These are phyloP conservation scores for Talaromyces sp. DNA, from an alignment of 2,329 filamentous ascomycete species.

Conservation along the genomic window DNA sequence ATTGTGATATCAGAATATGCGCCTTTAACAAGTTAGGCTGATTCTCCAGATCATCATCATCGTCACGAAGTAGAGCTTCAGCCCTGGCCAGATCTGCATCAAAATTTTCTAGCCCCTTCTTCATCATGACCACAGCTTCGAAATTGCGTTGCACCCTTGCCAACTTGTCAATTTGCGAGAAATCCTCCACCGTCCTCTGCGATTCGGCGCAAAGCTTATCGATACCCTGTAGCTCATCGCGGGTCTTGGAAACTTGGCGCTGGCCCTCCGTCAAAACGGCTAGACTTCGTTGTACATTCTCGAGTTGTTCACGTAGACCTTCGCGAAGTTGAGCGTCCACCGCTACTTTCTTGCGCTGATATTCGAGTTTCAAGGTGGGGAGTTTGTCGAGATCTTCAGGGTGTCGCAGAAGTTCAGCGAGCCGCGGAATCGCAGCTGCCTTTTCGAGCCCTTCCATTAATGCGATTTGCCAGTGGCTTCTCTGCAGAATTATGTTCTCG, in stretches of 20 bases:
- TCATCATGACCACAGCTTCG: conserved; percentile 89
- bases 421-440: conserved; percentile 64
- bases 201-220: conserved; percentile 96
- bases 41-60: conserved; percentile 79
- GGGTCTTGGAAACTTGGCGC: conserved; percentile 85
- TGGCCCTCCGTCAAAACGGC: conserved; percentile 82
- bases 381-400: conserved; percentile 98
- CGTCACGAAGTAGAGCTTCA: conserved; percentile 73
- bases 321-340: conserved; percentile 86
- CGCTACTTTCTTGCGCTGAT: conserved; percentile 86
- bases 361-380: conserved; percentile 80
- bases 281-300: conserved; percentile 92
- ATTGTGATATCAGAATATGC: conserved; percentile 86
- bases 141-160: conserved; percentile 77
- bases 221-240: conserved; percentile 98
- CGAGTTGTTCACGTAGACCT: conserved; percentile 85
- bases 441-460: conserved; percentile 51
- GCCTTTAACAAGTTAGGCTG: conserved; percentile 88
- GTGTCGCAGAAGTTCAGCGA: conserved; percentile 88
- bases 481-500: not conserved
- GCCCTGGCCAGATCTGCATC: conserved; percentile 71
- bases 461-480: conserved; percentile 1
- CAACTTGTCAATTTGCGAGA: conserved; percentile 70
- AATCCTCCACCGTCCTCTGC: conserved; percentile 96
- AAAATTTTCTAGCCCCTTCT: conserved; percentile 82